Evolutionary conservation across 176 grass and related monocot species (phyloP), one percentile per base, ranked within the genome.

Genomic region (Ensete glaucum): DNA sequence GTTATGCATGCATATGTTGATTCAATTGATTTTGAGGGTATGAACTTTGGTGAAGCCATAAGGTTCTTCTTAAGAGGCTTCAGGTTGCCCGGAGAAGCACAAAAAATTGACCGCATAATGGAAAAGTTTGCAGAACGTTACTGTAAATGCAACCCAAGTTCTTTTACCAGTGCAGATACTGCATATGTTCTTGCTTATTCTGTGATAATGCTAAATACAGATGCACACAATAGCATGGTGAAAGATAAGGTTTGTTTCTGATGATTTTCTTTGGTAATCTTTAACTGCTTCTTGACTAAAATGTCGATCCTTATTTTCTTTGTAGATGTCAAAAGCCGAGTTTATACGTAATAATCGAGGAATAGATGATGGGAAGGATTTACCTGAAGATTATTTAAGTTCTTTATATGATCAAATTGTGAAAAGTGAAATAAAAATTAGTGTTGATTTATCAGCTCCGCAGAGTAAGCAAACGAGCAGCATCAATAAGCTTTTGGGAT

Each of bases 1-100:
- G 95, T 98, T 57, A 98, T 98, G 95, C 95, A 98, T 87, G 95
- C 95, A 60, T 98, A 91, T 84, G 95, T 98, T 67, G 95, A 98
- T 60, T 78, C 95, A 78, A 78, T 94, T 25, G 81, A 98, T 72
- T 94, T 98, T 53, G 52, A 94, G 79, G 80, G 77, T 50, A 91
- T 94, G 95, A 86, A 98, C 78, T 98, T 98, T 29, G 90, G 90
- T 78, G 86, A 91, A 80, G 95, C 95, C 27, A 98, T 93, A 76
- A 93, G 90, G 55, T 91, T 85, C 73, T 93, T 93, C 83, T 87
- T 98, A 64, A 86, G 82, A 85, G 90, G 90, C 82, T 98, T 98
- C 78, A 91, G 86, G 52, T 81, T 98, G 64, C 95, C 95, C 62
- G 95, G 90, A 78, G 95, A 98, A 88, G 90, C 95, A 85, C 95